phyloP scores from a whole-genome alignment of 345 rosid species.

The Populus tremula region DNA sequence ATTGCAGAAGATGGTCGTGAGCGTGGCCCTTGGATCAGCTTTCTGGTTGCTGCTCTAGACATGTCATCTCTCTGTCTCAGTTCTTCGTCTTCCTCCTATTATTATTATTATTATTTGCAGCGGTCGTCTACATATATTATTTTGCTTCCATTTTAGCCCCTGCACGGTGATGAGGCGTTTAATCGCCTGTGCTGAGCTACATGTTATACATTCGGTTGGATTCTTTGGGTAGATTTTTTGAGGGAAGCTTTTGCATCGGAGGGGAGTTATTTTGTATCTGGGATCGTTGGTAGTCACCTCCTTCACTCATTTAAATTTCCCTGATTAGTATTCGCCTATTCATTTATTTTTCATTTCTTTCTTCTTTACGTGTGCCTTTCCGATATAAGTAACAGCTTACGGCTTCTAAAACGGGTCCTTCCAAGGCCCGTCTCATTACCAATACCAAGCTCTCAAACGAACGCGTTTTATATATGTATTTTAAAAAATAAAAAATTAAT shows the following conservation, averaged over 20 bases:
- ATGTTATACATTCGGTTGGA: slow-evolving; percentile 32
- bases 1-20: slow-evolving; percentile 26
- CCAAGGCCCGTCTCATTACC: too few relatives aligned
- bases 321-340: background rate
- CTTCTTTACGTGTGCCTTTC: background rate
- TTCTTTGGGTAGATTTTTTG: slow-evolving; percentile 41
- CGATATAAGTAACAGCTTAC: too few relatives aligned
- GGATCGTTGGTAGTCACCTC: slow-evolving; percentile 14
- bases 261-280: slow-evolving; percentile 19
- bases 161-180: slow-evolving; percentile 6
- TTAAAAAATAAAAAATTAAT: too few relatives aligned
- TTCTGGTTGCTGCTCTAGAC: slow-evolving; percentile 36
- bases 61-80: background rate
- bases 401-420: too few relatives aligned
- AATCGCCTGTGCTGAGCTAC: slow-evolving; percentile 16
- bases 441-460: too few relatives aligned
- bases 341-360: background rate
- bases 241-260: slow-evolving; percentile 27
- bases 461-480: too few relatives aligned
- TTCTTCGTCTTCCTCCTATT: background rate
- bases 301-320: background rate
- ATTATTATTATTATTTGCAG: background rate
- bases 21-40: slow-evolving; percentile 38
- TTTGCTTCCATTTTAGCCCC: slow-evolving; percentile 30
- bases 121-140: background rate